phyloP scores from a whole-genome alignment of 352 stramenopile species.

The Pythium scleroteichum region DNA sequence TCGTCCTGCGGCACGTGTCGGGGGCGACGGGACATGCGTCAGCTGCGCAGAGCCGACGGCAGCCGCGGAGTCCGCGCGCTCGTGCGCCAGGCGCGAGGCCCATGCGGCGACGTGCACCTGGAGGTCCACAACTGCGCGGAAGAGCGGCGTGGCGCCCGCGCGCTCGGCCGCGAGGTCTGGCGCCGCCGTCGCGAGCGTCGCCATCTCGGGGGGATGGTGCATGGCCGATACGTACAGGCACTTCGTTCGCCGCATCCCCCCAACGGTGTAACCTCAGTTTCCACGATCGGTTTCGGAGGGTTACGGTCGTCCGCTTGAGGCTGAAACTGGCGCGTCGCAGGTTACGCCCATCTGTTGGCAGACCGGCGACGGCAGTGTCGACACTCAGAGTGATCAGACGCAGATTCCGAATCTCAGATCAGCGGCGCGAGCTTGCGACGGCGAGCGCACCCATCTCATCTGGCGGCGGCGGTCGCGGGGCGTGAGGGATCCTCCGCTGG shows the following conservation, averaged over 20 bases:
- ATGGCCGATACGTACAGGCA: slow-evolving; percentile 14
- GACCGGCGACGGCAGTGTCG: background rate
- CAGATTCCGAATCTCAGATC: slow-evolving; percentile 1
- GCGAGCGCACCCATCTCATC: background rate
- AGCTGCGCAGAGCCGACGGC: background rate
- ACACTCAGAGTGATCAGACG: background rate
- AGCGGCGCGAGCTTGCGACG: background rate
- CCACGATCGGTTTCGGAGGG: background rate
- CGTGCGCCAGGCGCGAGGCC: slow-evolving; percentile 17
- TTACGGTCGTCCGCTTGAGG: too few species aligned
- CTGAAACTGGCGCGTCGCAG: background rate
- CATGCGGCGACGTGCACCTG: slow-evolving; percentile 8
- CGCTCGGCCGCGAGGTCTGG: slow-evolving; percentile 7
- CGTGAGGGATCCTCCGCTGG: too few species aligned
- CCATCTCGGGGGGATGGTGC: slow-evolving; percentile 15
- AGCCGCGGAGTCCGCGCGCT: background rate
- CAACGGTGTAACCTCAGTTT: background rate
- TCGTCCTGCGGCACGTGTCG: background rate
- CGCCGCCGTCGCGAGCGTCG: background rate
- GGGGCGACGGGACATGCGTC: background rate
- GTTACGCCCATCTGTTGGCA: background rate
- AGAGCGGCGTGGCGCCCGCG: slow-evolving; percentile 16
- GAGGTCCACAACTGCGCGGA: slow-evolving; percentile 11
- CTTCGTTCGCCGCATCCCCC: too few species aligned
- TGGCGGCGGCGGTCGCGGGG: too few species aligned